phyloP scores from a whole-genome alignment of 2,329 filamentous ascomycete genomes.

The Passalora sequoiae region DNA sequence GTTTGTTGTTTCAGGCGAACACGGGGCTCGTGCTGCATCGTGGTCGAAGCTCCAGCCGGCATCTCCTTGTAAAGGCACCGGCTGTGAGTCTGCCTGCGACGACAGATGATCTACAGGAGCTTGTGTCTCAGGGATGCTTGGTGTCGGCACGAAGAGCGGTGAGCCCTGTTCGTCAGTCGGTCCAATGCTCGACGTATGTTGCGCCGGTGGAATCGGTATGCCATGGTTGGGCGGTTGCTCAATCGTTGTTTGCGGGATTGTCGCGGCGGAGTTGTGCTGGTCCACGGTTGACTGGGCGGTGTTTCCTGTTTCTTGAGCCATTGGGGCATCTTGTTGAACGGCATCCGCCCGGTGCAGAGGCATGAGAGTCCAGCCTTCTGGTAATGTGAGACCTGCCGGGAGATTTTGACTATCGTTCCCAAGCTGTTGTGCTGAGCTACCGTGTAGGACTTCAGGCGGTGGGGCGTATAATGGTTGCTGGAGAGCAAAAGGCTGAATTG shows the following conservation, averaged over 20 bases:
- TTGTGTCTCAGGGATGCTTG: neutral
- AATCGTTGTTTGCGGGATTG: neutral
- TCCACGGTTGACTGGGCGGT: neutral
- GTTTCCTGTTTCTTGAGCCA: neutral
- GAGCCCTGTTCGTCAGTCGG: slow-evolving; percentile 29
- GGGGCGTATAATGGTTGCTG: neutral
- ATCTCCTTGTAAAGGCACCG: neutral
- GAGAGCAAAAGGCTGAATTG: neutral
- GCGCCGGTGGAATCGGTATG: too few species aligned
- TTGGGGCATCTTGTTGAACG: neutral
- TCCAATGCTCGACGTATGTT: slow-evolving; percentile 8
- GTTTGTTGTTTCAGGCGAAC: neutral
- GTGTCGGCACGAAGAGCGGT: slow-evolving; percentile 26
- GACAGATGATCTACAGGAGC: neutral
- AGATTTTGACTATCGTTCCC: slow-evolving; percentile 43
- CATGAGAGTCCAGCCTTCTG: slow-evolving; percentile 49
- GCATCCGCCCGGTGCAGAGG: slow-evolving; percentile 38
- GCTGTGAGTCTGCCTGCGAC: neutral
- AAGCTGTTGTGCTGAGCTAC: slow-evolving; percentile 31
- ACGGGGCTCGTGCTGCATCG: neutral
- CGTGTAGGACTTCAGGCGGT: slow-evolving; percentile 17
- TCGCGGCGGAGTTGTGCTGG: neutral
- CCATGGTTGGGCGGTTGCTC: neutral
- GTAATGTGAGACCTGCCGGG: slow-evolving; percentile 48
- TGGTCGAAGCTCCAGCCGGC: slow-evolving; percentile 19